Evolutionary conservation across 2,329 filamentous ascomycete species (phyloP).

Genomic region (Colletotrichum eremochloae): DNA sequence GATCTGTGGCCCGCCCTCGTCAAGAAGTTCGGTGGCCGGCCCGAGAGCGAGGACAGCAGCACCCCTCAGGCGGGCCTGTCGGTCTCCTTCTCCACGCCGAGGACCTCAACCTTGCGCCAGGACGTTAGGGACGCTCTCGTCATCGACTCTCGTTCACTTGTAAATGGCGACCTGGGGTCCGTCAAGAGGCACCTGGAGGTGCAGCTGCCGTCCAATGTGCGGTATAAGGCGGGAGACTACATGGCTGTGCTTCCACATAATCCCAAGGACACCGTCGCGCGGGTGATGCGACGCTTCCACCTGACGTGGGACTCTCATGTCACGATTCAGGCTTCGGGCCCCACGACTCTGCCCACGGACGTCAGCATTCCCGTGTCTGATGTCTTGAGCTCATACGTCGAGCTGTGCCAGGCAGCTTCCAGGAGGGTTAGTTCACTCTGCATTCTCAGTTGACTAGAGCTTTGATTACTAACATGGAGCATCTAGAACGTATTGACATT

Average conservation of each 20-base stretch:
- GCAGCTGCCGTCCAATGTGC: conserved; percentile 73
- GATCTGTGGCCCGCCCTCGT: conserved; percentile 64
- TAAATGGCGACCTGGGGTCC: conserved; percentile 57
- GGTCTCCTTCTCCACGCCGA: conserved; percentile 67
- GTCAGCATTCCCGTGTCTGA: conserved; percentile 71
- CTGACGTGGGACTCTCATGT: conserved; percentile 78
- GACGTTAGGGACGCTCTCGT: conserved; percentile 73
- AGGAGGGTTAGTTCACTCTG: conserved; percentile 64
- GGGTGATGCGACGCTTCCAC: conserved; percentile 75
- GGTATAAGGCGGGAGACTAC: conserved; percentile 82
- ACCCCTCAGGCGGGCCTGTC: conserved; percentile 51
- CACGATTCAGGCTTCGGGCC: conserved; percentile 66
- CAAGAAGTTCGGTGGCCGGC: conserved; percentile 65
- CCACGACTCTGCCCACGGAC: conserved; percentile 68
- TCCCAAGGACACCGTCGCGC: conserved; percentile 69
- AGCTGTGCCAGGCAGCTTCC: conserved; percentile 79
- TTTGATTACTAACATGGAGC: conserved; percentile 41
- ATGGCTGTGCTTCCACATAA: conserved; percentile 81
- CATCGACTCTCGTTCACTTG: conserved; percentile 64
- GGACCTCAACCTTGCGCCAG: conserved; percentile 69
- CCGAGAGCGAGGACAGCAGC: conserved; percentile 47
- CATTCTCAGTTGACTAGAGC: background rate
- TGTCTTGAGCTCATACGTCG: conserved; percentile 78
- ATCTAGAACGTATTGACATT: conserved; percentile 55
- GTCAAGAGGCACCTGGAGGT: conserved; percentile 77